A percentile compares a stretch with the other conserved stretches of the same genome.
Evolutionary conservation across 2,329 filamentous ascomycete species (phyloP).

Genomic region (Xylaria sp.): DNA sequence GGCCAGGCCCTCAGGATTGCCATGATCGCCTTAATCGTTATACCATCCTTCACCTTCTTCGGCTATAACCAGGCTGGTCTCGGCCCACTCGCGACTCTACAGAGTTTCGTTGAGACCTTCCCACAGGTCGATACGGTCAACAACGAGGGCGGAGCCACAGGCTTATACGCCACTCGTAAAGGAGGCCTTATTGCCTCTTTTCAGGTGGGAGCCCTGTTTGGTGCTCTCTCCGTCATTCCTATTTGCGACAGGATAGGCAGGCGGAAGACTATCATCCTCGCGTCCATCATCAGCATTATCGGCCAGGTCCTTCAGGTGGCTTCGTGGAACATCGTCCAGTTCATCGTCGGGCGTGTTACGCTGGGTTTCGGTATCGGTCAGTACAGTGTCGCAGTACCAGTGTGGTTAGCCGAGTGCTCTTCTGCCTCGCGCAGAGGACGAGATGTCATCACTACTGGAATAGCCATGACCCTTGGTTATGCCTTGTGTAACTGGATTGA

Average conservation of each 20-base stretch:
- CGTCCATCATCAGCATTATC: conserved; percentile 48
- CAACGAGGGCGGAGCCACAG: conserved; percentile 39
- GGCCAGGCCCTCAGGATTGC: conserved; percentile 1
- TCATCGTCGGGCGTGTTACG: conserved; percentile 49
- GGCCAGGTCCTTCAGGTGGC: conserved; percentile 50
- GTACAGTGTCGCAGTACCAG: conserved; percentile 48
- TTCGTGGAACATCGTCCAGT: conserved; percentile 48
- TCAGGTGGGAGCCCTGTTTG: conserved; percentile 46
- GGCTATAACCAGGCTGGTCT: conserved; percentile 50
- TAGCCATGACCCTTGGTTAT: conserved; percentile 46
- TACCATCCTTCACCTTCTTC: conserved; percentile 50
- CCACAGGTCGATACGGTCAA: conserved; percentile 48
- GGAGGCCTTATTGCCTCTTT: conserved; percentile 47
- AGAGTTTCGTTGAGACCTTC: conserved; percentile 45
- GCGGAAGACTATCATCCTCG: conserved; percentile 48
- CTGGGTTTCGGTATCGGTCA: conserved; percentile 48
- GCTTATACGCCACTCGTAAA: conserved; percentile 45
- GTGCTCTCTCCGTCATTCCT: conserved; percentile 45
- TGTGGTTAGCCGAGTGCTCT: conserved; percentile 48
- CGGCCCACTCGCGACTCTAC: conserved; percentile 44
- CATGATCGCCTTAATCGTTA: conserved; percentile 51
- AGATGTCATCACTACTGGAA: conserved; percentile 46
- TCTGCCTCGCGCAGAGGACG: conserved; percentile 50
- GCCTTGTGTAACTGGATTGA: conserved; percentile 53
- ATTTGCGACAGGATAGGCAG: conserved; percentile 49